These are phyloP conservation scores for Fusarium miscanthi DNA, from an alignment of 2,329 filamentous ascomycete species.

Conservation along the genomic window DNA sequence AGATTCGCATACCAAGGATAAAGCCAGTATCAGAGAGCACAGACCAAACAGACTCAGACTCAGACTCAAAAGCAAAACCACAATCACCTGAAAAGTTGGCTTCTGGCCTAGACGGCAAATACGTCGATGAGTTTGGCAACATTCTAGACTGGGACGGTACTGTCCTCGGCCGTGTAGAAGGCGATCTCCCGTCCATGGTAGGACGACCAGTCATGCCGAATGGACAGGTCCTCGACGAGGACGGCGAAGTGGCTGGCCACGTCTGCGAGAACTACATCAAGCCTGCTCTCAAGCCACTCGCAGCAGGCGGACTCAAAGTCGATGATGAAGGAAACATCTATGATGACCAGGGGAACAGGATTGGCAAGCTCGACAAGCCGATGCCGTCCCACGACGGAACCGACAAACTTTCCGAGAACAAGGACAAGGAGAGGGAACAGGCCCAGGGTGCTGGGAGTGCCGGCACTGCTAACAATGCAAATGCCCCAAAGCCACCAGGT, in stretches of 20 bases:
- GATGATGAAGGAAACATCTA: constrained; percentile 69
- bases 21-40: constrained; percentile 49
- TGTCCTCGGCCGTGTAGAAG: constrained; percentile 63
- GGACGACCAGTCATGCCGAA: constrained; percentile 58
- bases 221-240: constrained; percentile 74
- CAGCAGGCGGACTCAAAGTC: constrained; percentile 64
- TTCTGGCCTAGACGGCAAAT: constrained; percentile 58
- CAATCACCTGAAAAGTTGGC: constrained; percentile 50
- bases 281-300: constrained; percentile 63
- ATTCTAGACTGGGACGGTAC: constrained; percentile 61
- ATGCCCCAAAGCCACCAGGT: constrained; percentile 47
- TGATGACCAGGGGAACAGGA: constrained; percentile 65
- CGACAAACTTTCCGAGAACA: constrained; percentile 16
- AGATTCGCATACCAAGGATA: constrained; percentile 55
- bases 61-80: constrained; percentile 5
- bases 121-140: constrained; percentile 66
- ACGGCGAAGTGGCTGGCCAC: constrained; percentile 82
- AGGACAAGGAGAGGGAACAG: constrained; percentile 1
- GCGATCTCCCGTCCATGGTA: constrained; percentile 66
- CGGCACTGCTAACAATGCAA: constrained; percentile 3
- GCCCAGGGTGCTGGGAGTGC: constrained; percentile 3
- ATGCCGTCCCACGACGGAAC: constrained; percentile 6
- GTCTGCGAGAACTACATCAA: constrained; percentile 68
- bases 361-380: constrained; percentile 70
- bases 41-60: background rate